Evolutionary conservation across 2,329 filamentous ascomycete species (phyloP), one percentile per base, ranked within the genome.

Genomic region (Fusarium zealandicum): DNA sequence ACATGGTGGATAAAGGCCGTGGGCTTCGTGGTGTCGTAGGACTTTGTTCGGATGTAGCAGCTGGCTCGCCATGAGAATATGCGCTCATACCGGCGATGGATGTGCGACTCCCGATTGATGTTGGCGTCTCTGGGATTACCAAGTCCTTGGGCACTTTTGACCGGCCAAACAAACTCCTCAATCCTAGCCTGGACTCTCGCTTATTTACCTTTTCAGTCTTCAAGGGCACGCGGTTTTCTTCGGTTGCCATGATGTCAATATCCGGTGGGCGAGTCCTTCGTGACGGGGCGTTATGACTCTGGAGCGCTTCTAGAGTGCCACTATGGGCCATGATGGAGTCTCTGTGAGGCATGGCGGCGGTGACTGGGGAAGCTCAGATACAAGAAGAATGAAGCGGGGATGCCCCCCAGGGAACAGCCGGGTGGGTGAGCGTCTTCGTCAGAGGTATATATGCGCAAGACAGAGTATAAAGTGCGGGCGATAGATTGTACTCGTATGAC

Each of bases 101-200:
- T 28, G 75, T 72, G 49, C 79, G 79, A 49, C 78, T 74, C 16
- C 75, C 72, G 9, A 69, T 67, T n/a, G 72, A 65, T 36, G 72
- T 73, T 4, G 72, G 64, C 3, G 64, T 59, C 4, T 67, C 57
- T 4, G 69, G 51, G 5, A 67, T 67, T 22, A 76, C 73, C 4
- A 59, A 50, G 6, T 77, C 72, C 53, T 73, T 75, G 11, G 65
- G 63, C 4, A 69, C 42, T 64, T 75, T 82, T 16, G 74, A 73
- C 54, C 79, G 76, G 33, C 76, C 73, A 59, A 86, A 85, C 8
- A 86, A 73, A 57, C 72, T 79, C 46, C 80, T 75, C 41, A 85
- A 67, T 4, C 79, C 81, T 43, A 84, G 64, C 52, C 75, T 80
- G 13, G 82, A 84, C 54, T 83, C 82, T 57, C 82, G 74, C 65